These are phyloP conservation scores for Echinosophora koreensis DNA, from an alignment of 306 rosid genomes.

Conservation along the genomic window DNA sequence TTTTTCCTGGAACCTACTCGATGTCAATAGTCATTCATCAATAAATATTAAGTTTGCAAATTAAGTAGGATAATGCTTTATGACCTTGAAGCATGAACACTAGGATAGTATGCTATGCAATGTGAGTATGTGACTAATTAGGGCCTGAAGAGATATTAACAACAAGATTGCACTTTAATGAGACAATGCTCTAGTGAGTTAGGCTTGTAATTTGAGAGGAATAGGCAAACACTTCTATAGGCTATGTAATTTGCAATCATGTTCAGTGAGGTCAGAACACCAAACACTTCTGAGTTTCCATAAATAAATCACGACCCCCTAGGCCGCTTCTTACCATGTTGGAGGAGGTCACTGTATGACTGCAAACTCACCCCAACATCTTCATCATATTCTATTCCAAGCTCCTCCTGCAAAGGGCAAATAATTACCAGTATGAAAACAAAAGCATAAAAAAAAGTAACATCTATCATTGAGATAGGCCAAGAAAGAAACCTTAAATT, in stretches of 20 bases:
- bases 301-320: slow-evolving; percentile 60
- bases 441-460: slow-evolving; percentile 10
- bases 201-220: slow-evolving; percentile 17
- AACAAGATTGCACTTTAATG: slow-evolving; percentile 40
- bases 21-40: slow-evolving; percentile 23
- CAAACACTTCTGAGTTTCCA: slow-evolving; percentile 37
- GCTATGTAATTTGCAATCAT: slow-evolving; percentile 38
- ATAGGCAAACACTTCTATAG: slow-evolving; percentile 38
- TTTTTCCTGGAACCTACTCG: slow-evolving; percentile 7
- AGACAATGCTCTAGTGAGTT: slow-evolving; percentile 30
- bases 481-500: slow-evolving; percentile 66
- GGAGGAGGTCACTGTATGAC: slow-evolving; percentile 70
- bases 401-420: slow-evolving; percentile 76
- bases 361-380: slow-evolving; percentile 80
- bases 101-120: slow-evolving; percentile 16
- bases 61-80: slow-evolving; percentile 23
- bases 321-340: slow-evolving; percentile 64
- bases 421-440: slow-evolving; percentile 19
- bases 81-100: slow-evolving; percentile 25
- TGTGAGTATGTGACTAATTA: slow-evolving; percentile 13
- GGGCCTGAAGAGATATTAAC: slow-evolving; percentile 29
- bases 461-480: slow-evolving; percentile 23
- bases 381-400: slow-evolving; percentile 85
- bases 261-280: slow-evolving; percentile 35
- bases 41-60: slow-evolving; percentile 2